Base-by-base conservation (phyloP, 2,329 filamentous ascomycete species). In the Nothomitra cinnamomea region DNA sequence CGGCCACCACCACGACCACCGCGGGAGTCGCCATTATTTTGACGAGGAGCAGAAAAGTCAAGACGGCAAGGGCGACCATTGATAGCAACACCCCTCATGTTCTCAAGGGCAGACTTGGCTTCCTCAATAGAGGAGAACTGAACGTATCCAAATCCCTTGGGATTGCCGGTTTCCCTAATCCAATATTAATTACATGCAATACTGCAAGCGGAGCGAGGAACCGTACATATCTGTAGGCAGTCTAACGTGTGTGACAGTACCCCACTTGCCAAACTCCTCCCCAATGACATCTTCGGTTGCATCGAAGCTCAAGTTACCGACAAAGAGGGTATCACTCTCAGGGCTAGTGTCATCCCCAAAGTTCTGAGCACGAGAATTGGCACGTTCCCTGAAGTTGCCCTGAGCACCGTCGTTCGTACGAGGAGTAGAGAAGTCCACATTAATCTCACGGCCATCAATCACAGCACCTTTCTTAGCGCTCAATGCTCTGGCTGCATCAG, bases 121-220 rank as follows among this genome's bases (percentile, higher is more conserved):
- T 95, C 88, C 25, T 94, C 87, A 57, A 92, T 68, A 17, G 83
- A 85, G 61, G 73, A 72, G 75, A 90, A 95, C 64, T 83, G 82
- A 58, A 95, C 83, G 66, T 95, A 95, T 54, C 87, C 89, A 69
- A 94, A 95, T 55, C 89, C 89, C 82, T 95, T 95, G 65, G 83
- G 82, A 61, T 81, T 79, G 59, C 87, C 88, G 57, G 80, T 80
- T 57, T 94, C 87, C 67, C 81, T 82, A 56, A 28, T 13, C 49
- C 24, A 35, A 32, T 8, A 57, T 71, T 66, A 69, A 61, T 50
- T 56, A 28, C 12, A 21, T 19, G 13, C 24, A 17, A 10, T 19
- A 21, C 2, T 40, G 19, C 52, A 38, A 10, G 13, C 8, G 21
- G 52, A 25, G 25, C 6, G 2, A 19, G 52, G 35, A 2, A 49